phyloP scores from a whole-genome alignment of 192 early-diverging fungal species.

The Coemansia reversa region DNA sequence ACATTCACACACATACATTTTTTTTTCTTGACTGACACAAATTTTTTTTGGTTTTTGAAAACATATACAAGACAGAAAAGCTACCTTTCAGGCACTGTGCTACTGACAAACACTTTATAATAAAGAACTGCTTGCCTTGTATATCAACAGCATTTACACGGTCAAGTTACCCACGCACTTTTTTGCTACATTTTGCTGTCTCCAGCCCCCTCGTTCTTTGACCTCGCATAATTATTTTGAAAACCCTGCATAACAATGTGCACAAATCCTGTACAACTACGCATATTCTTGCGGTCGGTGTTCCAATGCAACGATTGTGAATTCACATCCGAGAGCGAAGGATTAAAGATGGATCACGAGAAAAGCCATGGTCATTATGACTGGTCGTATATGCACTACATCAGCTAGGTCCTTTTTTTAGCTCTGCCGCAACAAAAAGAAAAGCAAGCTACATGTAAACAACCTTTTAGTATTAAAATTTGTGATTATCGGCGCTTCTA shows the following conservation, averaged over 20 bases:
- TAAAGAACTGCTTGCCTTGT: neutral
- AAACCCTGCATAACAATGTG: slow-evolving; percentile 14
- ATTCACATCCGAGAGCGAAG: slow-evolving; percentile 32
- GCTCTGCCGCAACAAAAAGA: neutral
- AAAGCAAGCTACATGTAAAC: neutral
- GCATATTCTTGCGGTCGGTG: slow-evolving; percentile 29
- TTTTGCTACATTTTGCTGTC: no score
- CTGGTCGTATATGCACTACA: slow-evolving; percentile 53
- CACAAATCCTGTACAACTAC: slow-evolving; percentile 12
- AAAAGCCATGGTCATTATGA: slow-evolving; percentile 31
- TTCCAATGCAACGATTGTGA: slow-evolving; percentile 49
- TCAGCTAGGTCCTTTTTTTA: slow-evolving; percentile 19
- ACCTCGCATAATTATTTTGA: slow-evolving; percentile 3
- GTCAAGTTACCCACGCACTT: neutral
- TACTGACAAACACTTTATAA: neutral
- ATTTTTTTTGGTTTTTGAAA: neutral
- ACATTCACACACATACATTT: neutral
- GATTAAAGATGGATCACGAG: slow-evolving; percentile 27
- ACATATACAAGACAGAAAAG: neutral
- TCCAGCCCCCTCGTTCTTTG: neutral
- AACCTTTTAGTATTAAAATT: neutral
- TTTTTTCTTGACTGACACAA: neutral
- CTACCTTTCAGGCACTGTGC: no score
- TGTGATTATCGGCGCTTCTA: neutral
- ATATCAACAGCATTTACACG: neutral